Conservation (phyloP, 441 rosid species). For the Daphne laureola region DNA sequence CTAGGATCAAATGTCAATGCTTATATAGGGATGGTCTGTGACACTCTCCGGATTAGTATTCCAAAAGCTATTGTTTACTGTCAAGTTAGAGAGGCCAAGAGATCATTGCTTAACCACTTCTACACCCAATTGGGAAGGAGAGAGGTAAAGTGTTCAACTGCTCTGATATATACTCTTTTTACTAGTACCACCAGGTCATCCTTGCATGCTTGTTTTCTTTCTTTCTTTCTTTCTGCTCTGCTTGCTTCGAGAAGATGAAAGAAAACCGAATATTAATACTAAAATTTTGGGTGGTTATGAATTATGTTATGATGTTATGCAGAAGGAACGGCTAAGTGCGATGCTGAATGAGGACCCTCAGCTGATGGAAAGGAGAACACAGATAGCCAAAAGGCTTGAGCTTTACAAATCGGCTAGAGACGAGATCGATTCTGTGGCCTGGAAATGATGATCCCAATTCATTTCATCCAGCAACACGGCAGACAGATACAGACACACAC, state of each 20-base stretch:
- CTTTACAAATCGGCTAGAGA: constrained; percentile 89
- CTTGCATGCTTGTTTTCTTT: too few relatives aligned
- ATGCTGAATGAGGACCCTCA: constrained; percentile 93
- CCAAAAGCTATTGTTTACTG: constrained; percentile 98
- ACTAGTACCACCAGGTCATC: too few relatives aligned
- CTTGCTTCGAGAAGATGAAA: too few relatives aligned
- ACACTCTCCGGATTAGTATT: constrained; percentile 77
- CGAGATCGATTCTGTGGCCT: constrained; percentile 81
- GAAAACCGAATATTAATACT: too few relatives aligned
- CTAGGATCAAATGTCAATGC: constrained; percentile 88
- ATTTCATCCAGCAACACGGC: background rate
- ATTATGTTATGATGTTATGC: constrained; percentile 13
- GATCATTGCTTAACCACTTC: constrained; percentile 77
- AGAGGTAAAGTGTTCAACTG: constrained; percentile 48
- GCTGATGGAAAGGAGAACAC: constrained; percentile 69
- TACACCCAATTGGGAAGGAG: constrained; percentile 85
- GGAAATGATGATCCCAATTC: constrained; percentile 44
- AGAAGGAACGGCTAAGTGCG: constrained; percentile 77
- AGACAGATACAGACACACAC: background rate
- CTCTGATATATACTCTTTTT: too few relatives aligned
- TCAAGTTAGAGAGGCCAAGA: constrained; percentile 94
- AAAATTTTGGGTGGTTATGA: too few relatives aligned
- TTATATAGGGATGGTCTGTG: constrained; percentile 88
- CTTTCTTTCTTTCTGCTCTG: too few relatives aligned
- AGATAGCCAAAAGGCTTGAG: constrained; percentile 75